Percentiles rank a stretch among this genome's conserved stretches.
Conservation (phyloP, 352 stramenopile species). For the Globisporangium radiosum region DNA sequence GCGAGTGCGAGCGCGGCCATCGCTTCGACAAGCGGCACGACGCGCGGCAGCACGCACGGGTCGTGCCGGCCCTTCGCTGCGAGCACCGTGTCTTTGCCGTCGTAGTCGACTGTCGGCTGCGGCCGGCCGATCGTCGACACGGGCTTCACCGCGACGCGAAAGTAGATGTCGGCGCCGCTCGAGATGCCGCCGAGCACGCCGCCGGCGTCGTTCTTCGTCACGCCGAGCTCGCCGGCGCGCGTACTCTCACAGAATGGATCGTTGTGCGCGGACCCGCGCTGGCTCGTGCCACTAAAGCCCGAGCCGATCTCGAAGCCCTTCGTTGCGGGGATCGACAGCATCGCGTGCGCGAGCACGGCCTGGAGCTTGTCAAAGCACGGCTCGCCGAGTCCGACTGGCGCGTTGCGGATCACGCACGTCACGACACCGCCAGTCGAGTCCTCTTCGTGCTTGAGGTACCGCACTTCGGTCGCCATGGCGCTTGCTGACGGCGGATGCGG, state of each 20-base stretch:
- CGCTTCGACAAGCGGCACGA: slow-evolving; percentile 96
- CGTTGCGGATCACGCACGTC: slow-evolving; percentile 95
- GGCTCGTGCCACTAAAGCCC: slow-evolving; percentile 93
- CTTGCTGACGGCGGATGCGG: slow-evolving; percentile 90
- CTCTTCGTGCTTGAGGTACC: slow-evolving; percentile 84
- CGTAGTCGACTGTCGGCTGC: slow-evolving; percentile 93
- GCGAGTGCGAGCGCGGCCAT: slow-evolving; percentile 97
- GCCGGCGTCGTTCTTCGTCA: slow-evolving; percentile 87
- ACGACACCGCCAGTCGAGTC: slow-evolving; percentile 94
- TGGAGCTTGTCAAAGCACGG: slow-evolving; percentile 99
- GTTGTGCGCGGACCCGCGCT: slow-evolving; percentile 97
- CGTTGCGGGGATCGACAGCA: slow-evolving; percentile 97
- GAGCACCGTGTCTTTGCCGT: slow-evolving; percentile 93
- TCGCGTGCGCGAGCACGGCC: slow-evolving; percentile 96
- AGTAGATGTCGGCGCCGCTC: slow-evolving; percentile 97
- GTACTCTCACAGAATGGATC: slow-evolving; percentile 92
- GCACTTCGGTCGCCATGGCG: slow-evolving; percentile 94
- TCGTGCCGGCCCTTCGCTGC: slow-evolving; percentile 97
- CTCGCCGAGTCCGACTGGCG: slow-evolving; percentile 94
- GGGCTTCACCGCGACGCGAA: slow-evolving; percentile 98
- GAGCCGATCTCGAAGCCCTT: slow-evolving; percentile 99
- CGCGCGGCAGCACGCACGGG: slow-evolving; percentile 96
- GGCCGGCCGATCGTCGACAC: slow-evolving; percentile 96
- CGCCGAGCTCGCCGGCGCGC: slow-evolving; percentile 48
- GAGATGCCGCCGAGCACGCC: slow-evolving; percentile 98